A percentile compares a stretch with the other conserved stretches of the same genome.
Evolutionary conservation across 2,329 filamentous ascomycete genomes (phyloP).

Genomic region (Orbilia ellipsospora): DNA sequence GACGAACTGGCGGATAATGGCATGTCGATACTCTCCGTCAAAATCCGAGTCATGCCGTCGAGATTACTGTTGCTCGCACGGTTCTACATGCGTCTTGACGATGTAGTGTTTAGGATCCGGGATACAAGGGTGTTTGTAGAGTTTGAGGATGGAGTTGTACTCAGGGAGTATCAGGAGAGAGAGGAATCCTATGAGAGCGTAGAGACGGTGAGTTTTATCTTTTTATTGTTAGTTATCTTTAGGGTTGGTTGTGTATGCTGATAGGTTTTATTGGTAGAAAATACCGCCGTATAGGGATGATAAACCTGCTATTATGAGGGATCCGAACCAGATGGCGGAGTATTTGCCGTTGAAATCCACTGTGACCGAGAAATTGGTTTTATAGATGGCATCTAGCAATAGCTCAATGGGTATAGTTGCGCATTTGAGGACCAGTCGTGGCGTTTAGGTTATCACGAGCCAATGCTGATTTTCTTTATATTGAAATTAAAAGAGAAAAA

Average conservation of each 20-base stretch:
- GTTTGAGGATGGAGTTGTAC: constrained; percentile 80
- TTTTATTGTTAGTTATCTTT: not conserved
- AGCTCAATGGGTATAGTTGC: too few species aligned
- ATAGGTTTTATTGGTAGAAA: constrained; percentile 61
- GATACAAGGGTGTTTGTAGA: constrained; percentile 95
- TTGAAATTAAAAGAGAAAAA: too few species aligned
- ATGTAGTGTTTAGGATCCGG: constrained; percentile 84
- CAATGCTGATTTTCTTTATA: too few species aligned
- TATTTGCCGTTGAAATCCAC: constrained; percentile 78
- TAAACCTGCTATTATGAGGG: constrained; percentile 78
- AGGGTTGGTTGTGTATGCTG: not conserved
- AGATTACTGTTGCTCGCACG: constrained; percentile 84
- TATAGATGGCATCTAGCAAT: constrained; percentile 18
- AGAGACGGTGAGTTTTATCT: constrained; percentile 69
- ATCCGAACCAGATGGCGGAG: constrained; percentile 79
- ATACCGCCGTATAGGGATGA: constrained; percentile 74
- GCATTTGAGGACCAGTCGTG: too few species aligned
- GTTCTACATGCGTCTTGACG: constrained; percentile 92
- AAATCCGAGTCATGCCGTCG: constrained; percentile 90
- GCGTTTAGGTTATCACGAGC: too few species aligned
- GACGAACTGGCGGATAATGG: constrained; percentile 98
- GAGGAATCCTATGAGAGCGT: constrained; percentile 84
- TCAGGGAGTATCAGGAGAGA: constrained; percentile 89
- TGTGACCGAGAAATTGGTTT: constrained; percentile 69
- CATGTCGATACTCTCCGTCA: constrained; percentile 87